Evolutionary conservation across 192 early-diverging fungal species (phyloP), one percentile per base, ranked within the genome.

Genomic region (Coemansia asiatica): DNA sequence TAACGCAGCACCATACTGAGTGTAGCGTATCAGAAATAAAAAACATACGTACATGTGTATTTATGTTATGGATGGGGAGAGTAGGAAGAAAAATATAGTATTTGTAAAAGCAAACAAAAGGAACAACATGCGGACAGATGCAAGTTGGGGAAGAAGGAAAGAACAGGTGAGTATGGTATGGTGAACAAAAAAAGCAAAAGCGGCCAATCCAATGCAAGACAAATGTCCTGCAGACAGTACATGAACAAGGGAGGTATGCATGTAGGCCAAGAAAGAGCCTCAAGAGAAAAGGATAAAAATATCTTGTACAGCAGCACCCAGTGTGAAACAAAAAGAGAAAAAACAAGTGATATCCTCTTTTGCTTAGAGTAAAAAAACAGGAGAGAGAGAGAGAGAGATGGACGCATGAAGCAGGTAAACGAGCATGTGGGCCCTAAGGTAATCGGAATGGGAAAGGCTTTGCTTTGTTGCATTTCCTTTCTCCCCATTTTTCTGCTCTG

Each of bases 281-380:
- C 53, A 55, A 55, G 53, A 55, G 53, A 55, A 55, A 55, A 26
- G 53, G 53, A 55, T 55, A 55, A 55, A 55, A 55, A 55, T 55
- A 55, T 13, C 40, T 13, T 44, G 6, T n/a, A n/a, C n/a, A n/a
- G n/a, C 40, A 44, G 40, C 40, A 44, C 8, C 40, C 40, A 44
- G 40, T 44, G 40, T 44, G 40, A 44, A 44, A 1, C 6, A 9
- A 44, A 44, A 44, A 44, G 31, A 8, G 4, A 33, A 33, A 33
- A 33, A 33, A 44, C 8, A 36, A 7, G 35, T 44, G 40, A 44
- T 13, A 44, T 44, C 10, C 10, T 2, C 15, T 44, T 44, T 44
- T 16, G 3, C 2, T 2, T 44, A 9, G 1, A 9, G 40, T 2
- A 2, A 13, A 2, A 12, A 2, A 44, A 44, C 2, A 12, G 3